Evolutionary conservation across 352 stramenopile species (phyloP), one percentile per base, ranked within the genome.

Genomic region (Pythium inflatum): DNA sequence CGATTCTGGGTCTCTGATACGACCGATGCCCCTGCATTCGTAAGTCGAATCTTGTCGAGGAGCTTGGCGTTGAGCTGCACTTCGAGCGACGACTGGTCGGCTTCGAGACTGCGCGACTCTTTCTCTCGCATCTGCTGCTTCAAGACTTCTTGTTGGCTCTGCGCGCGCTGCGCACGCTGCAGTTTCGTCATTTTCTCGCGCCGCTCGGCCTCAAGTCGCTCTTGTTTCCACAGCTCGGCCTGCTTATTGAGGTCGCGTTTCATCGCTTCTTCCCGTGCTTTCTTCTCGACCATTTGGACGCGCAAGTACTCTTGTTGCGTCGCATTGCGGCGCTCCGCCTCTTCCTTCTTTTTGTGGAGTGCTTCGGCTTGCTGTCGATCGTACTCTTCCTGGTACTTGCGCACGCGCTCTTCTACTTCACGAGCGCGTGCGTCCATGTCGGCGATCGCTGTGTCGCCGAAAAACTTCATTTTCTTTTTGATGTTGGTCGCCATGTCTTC

Each of bases 401-500:
- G 70, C 25, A 91, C 76, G 5, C 83, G 83, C 53, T 84, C 58
- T 43, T 93, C 87, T 38, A 93, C 87, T 30, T 92, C 85, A n/a
- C 75, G 75, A 0, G 73, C 79, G 36, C 81, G 84, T 25, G 81
- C 80, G 36, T 93, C 83, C 49, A 78, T 90, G 33, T 82, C 75
- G 1, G 81, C 85, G 27, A 91, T 93, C 30, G 85, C 75, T 4
- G 87, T 94, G 70, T 94, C 85, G 57, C 83, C 82, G 36, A 92
- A 94, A 64, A 92, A 88, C 66, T 93, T 92, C 87, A 93, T 94
- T 56, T 88, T 87, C 53, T 82, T 83, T 68, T 91, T 88, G 70
- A 94, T 89, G 55, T 83, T 90, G 45, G 76, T 80, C 5, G 79
- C 79, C 77, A 94, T 78, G n/a, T 80, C 82, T 31, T 91, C 85